Conservation (phyloP, 352 stramenopile genomes). For the Pythium volutum region DNA sequence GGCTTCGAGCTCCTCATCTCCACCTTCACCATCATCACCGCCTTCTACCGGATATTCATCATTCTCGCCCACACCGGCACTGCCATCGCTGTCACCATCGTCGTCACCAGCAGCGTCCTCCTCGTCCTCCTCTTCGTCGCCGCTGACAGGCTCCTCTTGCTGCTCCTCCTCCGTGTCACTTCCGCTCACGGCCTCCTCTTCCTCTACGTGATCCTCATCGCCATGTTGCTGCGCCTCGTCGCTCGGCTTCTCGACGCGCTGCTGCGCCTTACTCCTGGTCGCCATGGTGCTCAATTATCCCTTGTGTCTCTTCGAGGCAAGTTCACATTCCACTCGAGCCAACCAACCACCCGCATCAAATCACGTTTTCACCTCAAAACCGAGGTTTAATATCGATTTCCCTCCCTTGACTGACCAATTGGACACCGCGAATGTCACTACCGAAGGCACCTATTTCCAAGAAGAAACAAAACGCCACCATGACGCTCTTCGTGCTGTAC, state of each 20-base stretch:
- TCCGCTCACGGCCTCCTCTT: background rate
- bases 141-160: slow-evolving; percentile 17
- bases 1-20: slow-evolving; percentile 46
- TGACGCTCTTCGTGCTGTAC: slow-evolving; percentile 86
- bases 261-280: slow-evolving; percentile 18
- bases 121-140: slow-evolving; percentile 20
- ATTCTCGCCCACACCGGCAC: slow-evolving; percentile 6
- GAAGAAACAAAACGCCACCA: slow-evolving; percentile 18
- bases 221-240: slow-evolving; percentile 13
- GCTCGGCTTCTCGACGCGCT: background rate
- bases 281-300: slow-evolving; percentile 14
- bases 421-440: background rate
- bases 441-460: background rate
- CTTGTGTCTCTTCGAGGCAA: slow-evolving; percentile 26
- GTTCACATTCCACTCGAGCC: slow-evolving; percentile 20
- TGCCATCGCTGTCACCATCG: slow-evolving; percentile 19
- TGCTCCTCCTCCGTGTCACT: slow-evolving; percentile 15
- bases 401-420: slow-evolving; percentile 10
- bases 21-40: slow-evolving; percentile 32
- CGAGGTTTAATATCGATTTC: slow-evolving; percentile 3
- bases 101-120: slow-evolving; percentile 4
- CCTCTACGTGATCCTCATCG: slow-evolving; percentile 1
- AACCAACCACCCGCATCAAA: slow-evolving; percentile 30
- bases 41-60: slow-evolving; percentile 24
- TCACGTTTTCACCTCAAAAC: slow-evolving; percentile 14